Evolutionary conservation across 1,284 basidiomycete genomes (phyloP).

Genomic region (Fomes fomentarius): DNA sequence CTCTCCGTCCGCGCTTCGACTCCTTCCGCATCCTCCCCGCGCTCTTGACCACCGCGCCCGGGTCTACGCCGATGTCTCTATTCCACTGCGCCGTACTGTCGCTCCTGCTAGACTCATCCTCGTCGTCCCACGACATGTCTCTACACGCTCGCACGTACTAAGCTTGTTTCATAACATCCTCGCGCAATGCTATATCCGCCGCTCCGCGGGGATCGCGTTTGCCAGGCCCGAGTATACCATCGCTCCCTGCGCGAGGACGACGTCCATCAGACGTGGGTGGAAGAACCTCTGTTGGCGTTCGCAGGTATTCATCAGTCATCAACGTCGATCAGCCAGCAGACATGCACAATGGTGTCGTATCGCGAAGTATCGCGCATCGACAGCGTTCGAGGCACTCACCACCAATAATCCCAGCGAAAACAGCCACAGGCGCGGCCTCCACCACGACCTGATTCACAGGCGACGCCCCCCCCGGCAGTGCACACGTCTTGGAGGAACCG

Average conservation of each 20-base stretch:
- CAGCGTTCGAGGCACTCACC: not conserved
- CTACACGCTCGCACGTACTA: too few relatives aligned
- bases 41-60: too few relatives aligned
- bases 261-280: constrained; percentile 25
- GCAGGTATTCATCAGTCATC: not conserved
- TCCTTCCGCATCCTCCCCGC: not conserved
- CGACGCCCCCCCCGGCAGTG: constrained; percentile 9
- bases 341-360: too few relatives aligned
- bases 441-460: constrained; percentile 8
- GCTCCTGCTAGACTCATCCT: not conserved
- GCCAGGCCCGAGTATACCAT: constrained; percentile 13
- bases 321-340: too few relatives aligned
- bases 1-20: not conserved
- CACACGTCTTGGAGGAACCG: constrained; percentile 21
- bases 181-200: constrained; percentile 3
- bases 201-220: not conserved
- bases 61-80: too few relatives aligned
- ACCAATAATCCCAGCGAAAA: constrained; percentile 9
- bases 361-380: too few relatives aligned
- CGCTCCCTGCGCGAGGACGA: constrained; percentile 21
- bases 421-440: constrained; percentile 11
- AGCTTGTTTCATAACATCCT: not conserved
- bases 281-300: constrained; percentile 20
- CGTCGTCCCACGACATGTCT: too few relatives aligned
- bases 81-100: too few relatives aligned